Base-by-base conservation (phyloP, 1,284 basidiomycete genomes). In the Sanghuangporus weigelae region DNA sequence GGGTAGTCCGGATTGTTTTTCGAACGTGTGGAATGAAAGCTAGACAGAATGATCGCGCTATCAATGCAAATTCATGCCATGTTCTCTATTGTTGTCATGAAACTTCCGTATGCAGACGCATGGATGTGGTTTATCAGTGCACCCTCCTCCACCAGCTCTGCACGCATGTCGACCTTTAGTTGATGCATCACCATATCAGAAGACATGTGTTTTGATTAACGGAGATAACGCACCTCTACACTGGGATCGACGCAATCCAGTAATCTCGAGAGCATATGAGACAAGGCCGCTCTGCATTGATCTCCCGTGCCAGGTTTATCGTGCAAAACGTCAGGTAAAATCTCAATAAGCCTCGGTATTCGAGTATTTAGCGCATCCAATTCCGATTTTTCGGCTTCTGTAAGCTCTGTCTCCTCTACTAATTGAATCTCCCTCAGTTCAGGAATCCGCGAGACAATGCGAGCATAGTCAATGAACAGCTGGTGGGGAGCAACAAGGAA, bases 261-360 rank as follows among this genome's bases (percentile, higher is more conserved):
- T 64, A 95, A 72, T 14, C 80, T 80, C 2, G 82, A 79, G 46
- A 86, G 82, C 87, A 93, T 93, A 69, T 88, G 86, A 26, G 86
- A 82, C 38, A 91, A 72, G 1, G 91, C 90, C 11, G 88, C 87
- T 57, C 70, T 72, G 40, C 62, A 46, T 36, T 76, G 79, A 70
- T 90, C 88, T 55, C 85, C 79, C 16, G 80, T 73, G 68, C 91
- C 84, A 23, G 76, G 73, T 14, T 81, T 79, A 65, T 83, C 77
- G 57, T 81, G 77, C 36, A 89, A 74, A 1, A 92, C 77, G 61
- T 90, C 87, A 0, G 93, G 92, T 1, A 95, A 75, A 26, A 89
- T 75, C 7, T 81, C 80, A 59, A 95, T 83, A 19, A 93, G 77
- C 68, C 82, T 85, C 1, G 90, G 89, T 50, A 91, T 79, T 35